Conservation (phyloP, 179 eudicot species). For the Gypsophila paniculata region DNA sequence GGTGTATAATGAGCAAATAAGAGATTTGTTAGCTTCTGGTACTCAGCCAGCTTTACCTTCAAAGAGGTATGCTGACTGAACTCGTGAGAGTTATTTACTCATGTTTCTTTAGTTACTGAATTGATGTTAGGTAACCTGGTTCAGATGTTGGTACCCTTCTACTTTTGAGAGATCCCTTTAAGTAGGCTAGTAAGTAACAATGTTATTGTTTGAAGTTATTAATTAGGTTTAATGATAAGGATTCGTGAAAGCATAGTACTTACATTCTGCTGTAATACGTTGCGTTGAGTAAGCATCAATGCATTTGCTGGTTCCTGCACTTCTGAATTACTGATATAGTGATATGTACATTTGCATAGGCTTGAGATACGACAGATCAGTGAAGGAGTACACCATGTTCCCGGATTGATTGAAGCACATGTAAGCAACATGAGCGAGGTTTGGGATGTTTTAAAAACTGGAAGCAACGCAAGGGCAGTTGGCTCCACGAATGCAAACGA, state of each 20-base stretch:
- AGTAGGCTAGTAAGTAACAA: neutral
- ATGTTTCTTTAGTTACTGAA: neutral
- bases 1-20: constrained; percentile 92
- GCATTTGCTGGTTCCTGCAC: neutral
- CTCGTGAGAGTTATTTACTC: neutral
- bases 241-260: neutral
- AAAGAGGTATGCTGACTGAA: constrained; percentile 48
- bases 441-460: constrained; percentile 83
- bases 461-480: constrained; percentile 85
- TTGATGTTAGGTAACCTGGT: neutral
- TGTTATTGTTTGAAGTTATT: neutral
- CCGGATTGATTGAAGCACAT: constrained; percentile 83
- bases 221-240: neutral
- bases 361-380: constrained; percentile 80
- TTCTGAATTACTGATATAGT: constrained; percentile 3
- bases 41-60: constrained; percentile 54
- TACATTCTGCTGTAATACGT: neutral
- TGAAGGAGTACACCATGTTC: constrained; percentile 83
- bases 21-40: constrained; percentile 65
- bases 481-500: constrained; percentile 90
- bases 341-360: constrained; percentile 36
- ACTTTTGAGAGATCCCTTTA: too few relatives aligned
- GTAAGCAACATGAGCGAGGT: constrained; percentile 75
- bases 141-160: neutral
- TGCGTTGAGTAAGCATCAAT: neutral